A percentile compares a stretch with the other conserved stretches of the same genome.
phyloP scores from a whole-genome alignment of 2,329 filamentous ascomycete species.

The Claviceps monticola region DNA sequence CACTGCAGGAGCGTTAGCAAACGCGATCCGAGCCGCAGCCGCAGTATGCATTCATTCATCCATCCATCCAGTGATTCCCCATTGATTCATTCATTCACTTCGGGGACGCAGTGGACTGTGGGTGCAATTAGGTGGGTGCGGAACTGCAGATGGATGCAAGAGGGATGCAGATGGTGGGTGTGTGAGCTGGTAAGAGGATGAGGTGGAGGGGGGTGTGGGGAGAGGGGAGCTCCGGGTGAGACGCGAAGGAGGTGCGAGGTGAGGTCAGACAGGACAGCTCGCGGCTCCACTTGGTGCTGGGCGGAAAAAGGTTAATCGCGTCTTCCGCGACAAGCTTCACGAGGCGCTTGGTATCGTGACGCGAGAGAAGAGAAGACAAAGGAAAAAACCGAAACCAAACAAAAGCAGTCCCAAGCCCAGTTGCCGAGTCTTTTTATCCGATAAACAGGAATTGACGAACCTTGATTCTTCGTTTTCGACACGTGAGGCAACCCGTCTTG shows the following conservation, averaged over 20 bases:
- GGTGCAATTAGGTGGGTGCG: background rate
- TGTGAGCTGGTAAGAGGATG: background rate
- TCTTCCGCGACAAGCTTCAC: background rate
- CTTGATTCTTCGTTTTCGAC: conserved; percentile 49
- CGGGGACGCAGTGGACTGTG: background rate
- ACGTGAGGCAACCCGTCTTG: conserved; percentile 49
- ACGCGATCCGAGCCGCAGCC: background rate
- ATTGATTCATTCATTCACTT: background rate
- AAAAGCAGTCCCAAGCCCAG: conserved; percentile 6
- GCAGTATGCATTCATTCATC: conserved; percentile 1
- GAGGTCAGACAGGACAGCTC: conserved; percentile 1
- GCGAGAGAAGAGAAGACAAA: background rate
- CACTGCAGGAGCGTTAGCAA: conserved; percentile 45
- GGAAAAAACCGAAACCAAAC: background rate
- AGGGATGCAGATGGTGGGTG: background rate
- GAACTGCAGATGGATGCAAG: background rate
- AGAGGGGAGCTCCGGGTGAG: background rate
- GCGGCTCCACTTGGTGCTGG: background rate
- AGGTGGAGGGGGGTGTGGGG: background rate
- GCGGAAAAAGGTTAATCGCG: conserved; percentile 3
- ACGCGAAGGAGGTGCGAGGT: background rate
- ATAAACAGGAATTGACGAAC: conserved; percentile 23
- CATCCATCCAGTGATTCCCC: no score
- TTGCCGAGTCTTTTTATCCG: no score
- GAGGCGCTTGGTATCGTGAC: background rate